phyloP scores from a whole-genome alignment of 2,329 filamentous ascomycete species.

The Aspergillus pseudotamarii region DNA sequence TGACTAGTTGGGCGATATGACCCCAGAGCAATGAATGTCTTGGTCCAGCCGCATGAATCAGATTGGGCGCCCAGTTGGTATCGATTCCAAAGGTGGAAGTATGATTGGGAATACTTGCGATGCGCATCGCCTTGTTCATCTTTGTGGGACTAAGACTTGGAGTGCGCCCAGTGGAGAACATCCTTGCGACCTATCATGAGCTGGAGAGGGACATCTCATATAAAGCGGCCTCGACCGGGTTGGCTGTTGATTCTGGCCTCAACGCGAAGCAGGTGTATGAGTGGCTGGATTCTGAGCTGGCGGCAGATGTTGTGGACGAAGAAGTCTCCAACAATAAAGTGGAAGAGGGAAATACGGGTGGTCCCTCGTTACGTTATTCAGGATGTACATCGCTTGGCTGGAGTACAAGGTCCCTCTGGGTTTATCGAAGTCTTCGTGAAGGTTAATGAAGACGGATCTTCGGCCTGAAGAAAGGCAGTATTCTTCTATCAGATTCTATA shows the following conservation, averaged over 20 bases:
- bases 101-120: constrained; percentile 39
- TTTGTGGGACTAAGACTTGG: constrained; percentile 13
- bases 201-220: constrained; percentile 34
- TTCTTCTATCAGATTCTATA: not conserved
- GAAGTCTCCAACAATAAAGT: constrained; percentile 32
- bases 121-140: constrained; percentile 39
- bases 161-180: constrained; percentile 26
- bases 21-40: constrained; percentile 29
- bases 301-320: constrained; percentile 40
- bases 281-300: constrained; percentile 26
- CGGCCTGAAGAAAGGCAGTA: not conserved
- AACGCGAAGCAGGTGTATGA: constrained; percentile 13
- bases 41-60: constrained; percentile 23
- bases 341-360: constrained; percentile 7
- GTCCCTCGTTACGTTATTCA: constrained; percentile 14
- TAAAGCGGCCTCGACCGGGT: constrained; percentile 21
- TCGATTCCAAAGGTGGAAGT: constrained; percentile 37
- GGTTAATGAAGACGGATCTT: not conserved
- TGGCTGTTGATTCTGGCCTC: constrained; percentile 26
- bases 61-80: constrained; percentile 36
- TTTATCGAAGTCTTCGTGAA: not conserved
- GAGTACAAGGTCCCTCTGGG: not conserved
- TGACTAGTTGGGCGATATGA: constrained; percentile 26
- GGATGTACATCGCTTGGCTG: not conserved
- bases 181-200: constrained; percentile 36